Conservation (phyloP, 805 yeast genomes). For the Saccharomycopsis javanensis region DNA sequence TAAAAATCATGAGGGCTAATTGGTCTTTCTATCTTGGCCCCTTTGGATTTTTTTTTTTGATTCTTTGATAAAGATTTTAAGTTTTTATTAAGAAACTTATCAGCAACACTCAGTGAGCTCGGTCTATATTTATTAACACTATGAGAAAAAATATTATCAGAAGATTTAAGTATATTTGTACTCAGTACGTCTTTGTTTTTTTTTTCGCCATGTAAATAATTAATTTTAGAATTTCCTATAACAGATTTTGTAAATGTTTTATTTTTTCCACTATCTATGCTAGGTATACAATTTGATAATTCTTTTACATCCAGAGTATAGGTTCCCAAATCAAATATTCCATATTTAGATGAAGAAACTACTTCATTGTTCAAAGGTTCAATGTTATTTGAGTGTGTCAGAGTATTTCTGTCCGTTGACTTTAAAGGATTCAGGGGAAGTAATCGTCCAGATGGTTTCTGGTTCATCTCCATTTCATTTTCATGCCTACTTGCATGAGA, state of each 20-base stretch:
- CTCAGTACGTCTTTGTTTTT: background rate
- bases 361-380: background rate
- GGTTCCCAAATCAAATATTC: background rate
- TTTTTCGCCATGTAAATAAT: background rate
- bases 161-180: no score
- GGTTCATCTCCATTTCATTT: background rate
- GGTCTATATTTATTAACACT: background rate
- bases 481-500: background rate
- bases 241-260: background rate
- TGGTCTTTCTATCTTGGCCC: background rate
- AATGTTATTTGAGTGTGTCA: background rate
- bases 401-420: background rate
- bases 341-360: background rate
- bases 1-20: background rate
- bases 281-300: background rate
- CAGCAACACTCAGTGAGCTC: background rate
- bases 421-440: background rate
- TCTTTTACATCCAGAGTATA: background rate
- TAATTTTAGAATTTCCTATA: background rate
- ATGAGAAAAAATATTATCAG: background rate
- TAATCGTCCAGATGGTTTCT: background rate
- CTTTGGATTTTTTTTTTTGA: background rate
- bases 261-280: background rate
- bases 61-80: background rate
- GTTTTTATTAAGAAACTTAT: background rate